Conservation (phyloP, 768 basidiomycete species). For the Mycena epipterygia region DNA sequence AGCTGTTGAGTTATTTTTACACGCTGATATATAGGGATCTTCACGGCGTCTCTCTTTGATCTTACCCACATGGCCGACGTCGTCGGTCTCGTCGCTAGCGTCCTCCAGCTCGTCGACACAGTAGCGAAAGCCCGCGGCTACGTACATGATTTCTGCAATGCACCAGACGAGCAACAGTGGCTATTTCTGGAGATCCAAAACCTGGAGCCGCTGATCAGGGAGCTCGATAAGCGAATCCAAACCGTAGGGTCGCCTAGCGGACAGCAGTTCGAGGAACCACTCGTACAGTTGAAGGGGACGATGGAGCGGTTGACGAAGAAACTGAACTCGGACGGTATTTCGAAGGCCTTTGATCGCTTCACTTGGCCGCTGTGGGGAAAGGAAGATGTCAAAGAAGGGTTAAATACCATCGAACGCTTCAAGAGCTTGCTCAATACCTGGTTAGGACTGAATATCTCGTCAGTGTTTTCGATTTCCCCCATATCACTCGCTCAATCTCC, state of each 20-base stretch:
- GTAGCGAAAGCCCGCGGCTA: background rate
- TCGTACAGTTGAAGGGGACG: background rate
- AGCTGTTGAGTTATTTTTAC: too few relatives aligned
- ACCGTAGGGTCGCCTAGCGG: background rate
- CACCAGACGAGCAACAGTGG: background rate
- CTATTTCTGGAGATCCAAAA: background rate
- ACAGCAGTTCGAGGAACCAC: background rate
- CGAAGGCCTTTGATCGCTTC: too few relatives aligned
- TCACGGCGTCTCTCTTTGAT: background rate
- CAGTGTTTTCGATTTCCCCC: background rate
- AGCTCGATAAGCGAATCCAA: background rate
- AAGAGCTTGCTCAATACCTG: background rate
- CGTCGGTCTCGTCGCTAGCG: background rate
- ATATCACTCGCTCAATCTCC: too few relatives aligned
- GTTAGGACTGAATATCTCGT: background rate
- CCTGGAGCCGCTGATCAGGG: background rate
- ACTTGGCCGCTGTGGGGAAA: background rate
- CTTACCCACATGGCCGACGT: slow-evolving; percentile 6
- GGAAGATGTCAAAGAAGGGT: background rate
- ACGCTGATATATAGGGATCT: too few relatives aligned
- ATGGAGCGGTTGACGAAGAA: too few relatives aligned
- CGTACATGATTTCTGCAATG: background rate
- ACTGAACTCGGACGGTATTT: too few relatives aligned
- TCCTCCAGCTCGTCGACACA: slow-evolving; percentile 5
- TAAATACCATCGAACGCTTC: background rate